Evolutionary conservation across 2,329 filamentous ascomycete genomes (phyloP).

Genomic region (Aspergillus bombycis): DNA sequence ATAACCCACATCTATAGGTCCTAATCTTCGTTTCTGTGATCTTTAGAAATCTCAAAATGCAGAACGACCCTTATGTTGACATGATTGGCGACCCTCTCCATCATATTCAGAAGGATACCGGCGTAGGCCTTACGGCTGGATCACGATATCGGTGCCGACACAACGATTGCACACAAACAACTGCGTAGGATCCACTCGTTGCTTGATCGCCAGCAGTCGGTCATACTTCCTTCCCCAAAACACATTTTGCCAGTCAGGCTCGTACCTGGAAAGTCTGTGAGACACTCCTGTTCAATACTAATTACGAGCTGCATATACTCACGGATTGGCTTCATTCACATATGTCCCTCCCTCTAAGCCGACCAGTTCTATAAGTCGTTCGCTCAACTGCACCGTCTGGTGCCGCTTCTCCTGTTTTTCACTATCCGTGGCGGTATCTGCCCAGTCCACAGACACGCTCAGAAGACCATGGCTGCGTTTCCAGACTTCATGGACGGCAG

Average conservation of each 20-base stretch:
- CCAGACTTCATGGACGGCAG: conserved; percentile 2
- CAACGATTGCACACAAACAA: conserved; percentile 8
- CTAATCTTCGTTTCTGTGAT: background rate
- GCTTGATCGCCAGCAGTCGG: background rate
- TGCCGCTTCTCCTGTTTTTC: conserved; percentile 2
- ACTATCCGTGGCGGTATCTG: background rate
- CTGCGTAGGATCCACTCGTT: background rate
- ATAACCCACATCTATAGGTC: background rate
- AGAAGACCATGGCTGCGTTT: conserved; percentile 4
- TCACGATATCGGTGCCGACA: conserved; percentile 1
- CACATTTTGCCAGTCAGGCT: conserved; percentile 5
- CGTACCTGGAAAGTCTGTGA: conserved; percentile 1
- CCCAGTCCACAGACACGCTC: background rate
- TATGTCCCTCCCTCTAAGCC: conserved; percentile 6
- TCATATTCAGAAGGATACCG: no score
- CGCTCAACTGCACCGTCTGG: background rate
- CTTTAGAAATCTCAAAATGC: background rate
- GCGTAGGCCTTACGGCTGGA: background rate
- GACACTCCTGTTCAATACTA: background rate
- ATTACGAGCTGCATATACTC: background rate
- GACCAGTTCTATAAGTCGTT: background rate
- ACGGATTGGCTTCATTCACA: conserved; percentile 9
- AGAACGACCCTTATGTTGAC: background rate
- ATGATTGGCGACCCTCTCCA: background rate
- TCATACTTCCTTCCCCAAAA: conserved; percentile 9